A percentile compares a stretch with the other conserved stretches of the same genome.
These are phyloP conservation scores for Beauveria varroae DNA, from an alignment of 2,329 filamentous ascomycete genomes.

Conservation along the genomic window DNA sequence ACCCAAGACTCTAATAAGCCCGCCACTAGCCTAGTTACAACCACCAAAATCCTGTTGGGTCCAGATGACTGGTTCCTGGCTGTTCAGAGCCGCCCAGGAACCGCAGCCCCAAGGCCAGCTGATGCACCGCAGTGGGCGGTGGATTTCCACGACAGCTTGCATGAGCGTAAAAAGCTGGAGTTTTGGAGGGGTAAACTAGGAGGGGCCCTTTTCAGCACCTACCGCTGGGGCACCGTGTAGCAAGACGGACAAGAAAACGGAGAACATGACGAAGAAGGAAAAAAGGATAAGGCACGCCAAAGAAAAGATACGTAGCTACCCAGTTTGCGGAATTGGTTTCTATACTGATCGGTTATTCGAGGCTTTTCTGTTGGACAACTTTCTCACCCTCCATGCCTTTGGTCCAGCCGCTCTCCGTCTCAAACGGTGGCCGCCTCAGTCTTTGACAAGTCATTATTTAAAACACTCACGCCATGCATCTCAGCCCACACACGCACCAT, in stretches of 20 bases:
- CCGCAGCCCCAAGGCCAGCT: not conserved
- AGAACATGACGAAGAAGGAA: not conserved
- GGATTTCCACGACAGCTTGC: not conserved
- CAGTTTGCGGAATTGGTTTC: not conserved
- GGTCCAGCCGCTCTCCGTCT: not conserved
- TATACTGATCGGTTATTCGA: slow-evolving; percentile 4
- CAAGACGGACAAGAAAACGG: not conserved
- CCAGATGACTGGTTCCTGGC: not conserved
- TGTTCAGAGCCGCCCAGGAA: not conserved
- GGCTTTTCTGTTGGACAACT: not conserved
- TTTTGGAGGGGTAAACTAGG: not conserved
- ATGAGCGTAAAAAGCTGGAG: not conserved
- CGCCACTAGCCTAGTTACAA: not conserved
- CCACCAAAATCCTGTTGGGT: not conserved
- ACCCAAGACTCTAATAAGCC: not conserved
- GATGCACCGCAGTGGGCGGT: not conserved
- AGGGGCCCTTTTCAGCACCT: not conserved
- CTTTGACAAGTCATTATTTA: not conserved
- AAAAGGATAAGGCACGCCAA: not conserved
- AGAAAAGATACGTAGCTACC: not conserved
- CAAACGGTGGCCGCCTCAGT: slow-evolving; percentile 1
- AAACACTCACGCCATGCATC: not conserved
- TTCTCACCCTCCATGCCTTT: too few species aligned
- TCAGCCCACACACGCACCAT: not conserved
- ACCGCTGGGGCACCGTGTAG: not conserved